Conservation (phyloP, 352 stramenopile species). For the Blastocystis sp. region DNA sequence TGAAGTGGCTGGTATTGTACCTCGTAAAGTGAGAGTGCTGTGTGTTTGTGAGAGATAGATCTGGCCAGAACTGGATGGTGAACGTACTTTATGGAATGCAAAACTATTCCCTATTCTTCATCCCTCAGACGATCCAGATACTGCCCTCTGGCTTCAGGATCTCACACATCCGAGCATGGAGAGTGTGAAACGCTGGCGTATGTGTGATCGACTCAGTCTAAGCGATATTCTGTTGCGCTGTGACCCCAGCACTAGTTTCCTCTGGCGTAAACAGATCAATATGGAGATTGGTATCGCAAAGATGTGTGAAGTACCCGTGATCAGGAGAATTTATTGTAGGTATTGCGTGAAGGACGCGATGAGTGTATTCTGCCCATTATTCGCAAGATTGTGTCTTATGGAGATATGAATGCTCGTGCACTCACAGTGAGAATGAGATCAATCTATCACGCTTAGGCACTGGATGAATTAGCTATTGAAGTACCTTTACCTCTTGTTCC, state of each 20-base stretch:
- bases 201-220: constrained; percentile 62
- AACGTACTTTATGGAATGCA: constrained; percentile 64
- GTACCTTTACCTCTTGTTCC: neutral
- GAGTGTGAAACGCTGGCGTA: constrained; percentile 44
- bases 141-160: constrained; percentile 62
- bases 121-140: constrained; percentile 2
- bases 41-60: neutral
- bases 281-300: constrained; percentile 42
- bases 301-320: constrained; percentile 46
- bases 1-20: constrained; percentile 3
- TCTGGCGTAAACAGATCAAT: constrained; percentile 57
- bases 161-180: constrained; percentile 17
- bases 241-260: constrained; percentile 56
- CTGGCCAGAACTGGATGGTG: neutral
- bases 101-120: constrained; percentile 66
- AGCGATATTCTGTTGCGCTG: constrained; percentile 64
- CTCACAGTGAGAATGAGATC: neutral
- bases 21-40: neutral
- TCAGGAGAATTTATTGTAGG: no score
- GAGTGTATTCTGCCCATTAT: constrained; percentile 48
- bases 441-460: neutral
- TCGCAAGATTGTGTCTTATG: constrained; percentile 60
- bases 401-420: constrained; percentile 37
- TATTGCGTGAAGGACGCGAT: constrained; percentile 45
- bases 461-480: constrained; percentile 22